Percentiles rank a stretch among this genome's conserved stretches.
These are phyloP conservation scores for Leishmania lainsoni DNA, from an alignment of 208 protist genomes.

Conservation along the genomic window DNA sequence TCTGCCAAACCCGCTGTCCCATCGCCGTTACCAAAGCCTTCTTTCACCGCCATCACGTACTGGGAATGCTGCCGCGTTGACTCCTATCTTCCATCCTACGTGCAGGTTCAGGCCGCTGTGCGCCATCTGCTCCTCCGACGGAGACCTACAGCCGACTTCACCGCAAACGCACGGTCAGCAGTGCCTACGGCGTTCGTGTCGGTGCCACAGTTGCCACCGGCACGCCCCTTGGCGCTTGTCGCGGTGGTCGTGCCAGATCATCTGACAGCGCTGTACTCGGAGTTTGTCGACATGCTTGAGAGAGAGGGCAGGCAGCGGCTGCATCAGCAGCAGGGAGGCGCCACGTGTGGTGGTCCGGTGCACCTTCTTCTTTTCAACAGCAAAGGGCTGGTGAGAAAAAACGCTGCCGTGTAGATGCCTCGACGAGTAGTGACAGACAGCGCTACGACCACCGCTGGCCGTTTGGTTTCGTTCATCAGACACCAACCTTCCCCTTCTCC, in stretches of 20 bases:
- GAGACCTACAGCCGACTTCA: constrained; percentile 9
- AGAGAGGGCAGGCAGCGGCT: neutral
- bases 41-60: neutral
- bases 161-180: neutral
- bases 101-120: constrained; percentile 58
- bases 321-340: neutral
- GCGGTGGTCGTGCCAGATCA: constrained; percentile 46
- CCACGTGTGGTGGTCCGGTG: constrained; percentile 1
- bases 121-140: constrained; percentile 43
- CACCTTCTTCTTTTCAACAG: constrained; percentile 30
- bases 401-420: neutral
- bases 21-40: neutral
- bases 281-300: constrained; percentile 24
- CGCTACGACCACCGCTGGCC: neutral
- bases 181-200: neutral
- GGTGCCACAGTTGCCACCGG: neutral
- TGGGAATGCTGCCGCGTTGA: constrained; percentile 69
- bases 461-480: neutral
- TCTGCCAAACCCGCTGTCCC: neutral
- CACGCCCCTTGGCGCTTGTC: constrained; percentile 19
- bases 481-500: neutral
- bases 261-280: constrained; percentile 32
- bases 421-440: neutral
- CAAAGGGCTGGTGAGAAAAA: constrained; percentile 3
- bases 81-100: constrained; percentile 42